Percentiles rank a stretch among this genome's conserved stretches.
Conservation (phyloP, 176 grass and related monocot genomes). For the Rhynchospora pubera region DNA sequence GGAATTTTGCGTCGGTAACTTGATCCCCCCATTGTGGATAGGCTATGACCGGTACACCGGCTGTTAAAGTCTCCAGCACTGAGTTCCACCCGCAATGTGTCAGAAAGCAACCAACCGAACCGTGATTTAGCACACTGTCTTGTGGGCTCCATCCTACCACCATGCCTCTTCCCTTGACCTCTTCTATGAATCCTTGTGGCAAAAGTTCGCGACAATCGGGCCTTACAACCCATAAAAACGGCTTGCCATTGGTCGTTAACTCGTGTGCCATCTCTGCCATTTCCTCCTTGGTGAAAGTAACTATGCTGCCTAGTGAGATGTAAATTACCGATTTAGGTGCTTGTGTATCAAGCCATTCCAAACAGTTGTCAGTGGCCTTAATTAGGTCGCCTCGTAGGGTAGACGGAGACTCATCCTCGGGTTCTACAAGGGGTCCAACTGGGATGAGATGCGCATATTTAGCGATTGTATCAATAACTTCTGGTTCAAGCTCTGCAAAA, state of each 20-base stretch:
- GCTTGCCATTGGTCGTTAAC: conserved; percentile 28
- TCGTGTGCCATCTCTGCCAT: conserved; percentile 56
- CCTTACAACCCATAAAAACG: conserved; percentile 79
- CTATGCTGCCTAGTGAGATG: conserved; percentile 72
- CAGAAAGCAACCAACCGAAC: conserved; percentile 53
- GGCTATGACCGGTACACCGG: conserved; percentile 55
- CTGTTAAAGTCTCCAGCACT: conserved; percentile 53
- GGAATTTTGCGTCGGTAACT: conserved; percentile 54
- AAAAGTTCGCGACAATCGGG: conserved; percentile 26
- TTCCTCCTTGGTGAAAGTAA: conserved; percentile 38
- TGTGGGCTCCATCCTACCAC: conserved; percentile 79
- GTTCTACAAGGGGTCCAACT: conserved; percentile 55
- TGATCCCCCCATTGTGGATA: conserved; percentile 81
- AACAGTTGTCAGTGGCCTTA: conserved; percentile 31
- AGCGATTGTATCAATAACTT: conserved; percentile 29
- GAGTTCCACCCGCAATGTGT: conserved; percentile 97
- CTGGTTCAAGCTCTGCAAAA: conserved; percentile 55
- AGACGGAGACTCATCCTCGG: not conserved
- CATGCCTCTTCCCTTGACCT: conserved; percentile 27
- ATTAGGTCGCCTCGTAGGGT: conserved; percentile 44
- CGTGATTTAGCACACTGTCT: conserved; percentile 54
- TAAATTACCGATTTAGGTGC: conserved; percentile 46
- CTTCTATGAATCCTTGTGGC: conserved; percentile 38
- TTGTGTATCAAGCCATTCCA: conserved; percentile 51
- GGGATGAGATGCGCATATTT: conserved; percentile 32